Evolutionary conservation across 169 alveolate genomes (phyloP), one percentile per base, ranked within the genome.

Genomic region (Plasmodium vivax): DNA sequence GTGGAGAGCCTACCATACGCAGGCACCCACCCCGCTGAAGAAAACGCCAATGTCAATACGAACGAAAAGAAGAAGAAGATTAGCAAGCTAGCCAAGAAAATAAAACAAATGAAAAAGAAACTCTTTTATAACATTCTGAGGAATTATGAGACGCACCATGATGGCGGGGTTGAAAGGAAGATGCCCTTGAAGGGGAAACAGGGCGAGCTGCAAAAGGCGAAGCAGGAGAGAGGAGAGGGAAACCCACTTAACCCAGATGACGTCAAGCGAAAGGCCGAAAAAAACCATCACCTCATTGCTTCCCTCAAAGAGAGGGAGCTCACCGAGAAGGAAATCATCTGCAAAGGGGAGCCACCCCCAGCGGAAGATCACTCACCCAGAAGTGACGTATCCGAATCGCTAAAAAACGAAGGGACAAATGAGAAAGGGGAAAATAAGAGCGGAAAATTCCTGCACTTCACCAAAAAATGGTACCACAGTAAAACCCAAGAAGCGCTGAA

Each of bases 41-140:
- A 82, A 54, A 58, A 51, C 12, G 23, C 14, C 30, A 10, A 19
- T 58, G 32, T 58, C 71, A 82, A 82, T 41, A 9, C 32, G 23
- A 58, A 58, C 27, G 27, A 82, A 30, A 58, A 82, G 14, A 56
- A 12, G 80, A 43, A 82, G 27, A 51, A 58, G 38, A 82, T 82
- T 56, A 54, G 32, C 10, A 58, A 82, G 71, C 27, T 54, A 32
- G 12, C 71, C 30, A 54, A 82, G 19, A 82, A 82, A 82, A 82
- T 82, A 56, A 82, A 82, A 82, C 80, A 82, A 32, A 82, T 82
- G 80, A 82, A 82, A 82, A 82, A 82, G 27, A 51, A 51, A 51
- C 3, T 82, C 72, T 56, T 82, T 19, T 82, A 32, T 41, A 82
- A 82, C 23, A 54, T 82, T 45, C 23, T 81, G 62, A 81, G 85